These are phyloP conservation scores for Viridothelium virens DNA, from an alignment of 495 filamentous ascomycete genomes.

Conservation along the genomic window DNA sequence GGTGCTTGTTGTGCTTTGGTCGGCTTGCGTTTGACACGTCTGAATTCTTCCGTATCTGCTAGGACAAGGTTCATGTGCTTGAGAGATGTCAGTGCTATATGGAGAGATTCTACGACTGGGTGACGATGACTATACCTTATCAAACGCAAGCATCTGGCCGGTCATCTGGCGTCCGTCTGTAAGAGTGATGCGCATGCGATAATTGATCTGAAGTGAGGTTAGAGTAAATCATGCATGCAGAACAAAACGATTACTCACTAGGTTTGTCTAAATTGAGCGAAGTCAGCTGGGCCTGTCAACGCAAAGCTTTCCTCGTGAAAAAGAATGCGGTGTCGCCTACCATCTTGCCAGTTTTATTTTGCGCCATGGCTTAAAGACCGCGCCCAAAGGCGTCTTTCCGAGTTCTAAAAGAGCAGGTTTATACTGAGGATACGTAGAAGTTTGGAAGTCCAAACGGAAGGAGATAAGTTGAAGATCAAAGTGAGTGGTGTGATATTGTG, in stretches of 20 bases:
- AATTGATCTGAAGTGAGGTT: constrained; percentile 73
- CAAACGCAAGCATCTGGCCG: constrained; percentile 94
- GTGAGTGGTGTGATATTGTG: no score
- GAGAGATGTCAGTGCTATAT: constrained; percentile 7
- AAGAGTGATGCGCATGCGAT: constrained; percentile 94
- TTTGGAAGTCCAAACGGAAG: no score
- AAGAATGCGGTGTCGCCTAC: constrained; percentile 51
- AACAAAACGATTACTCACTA: constrained; percentile 56
- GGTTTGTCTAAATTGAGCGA: constrained; percentile 67
- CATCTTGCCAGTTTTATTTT: constrained; percentile 98
- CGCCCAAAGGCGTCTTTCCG: constrained; percentile 59
- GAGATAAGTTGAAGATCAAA: no score
- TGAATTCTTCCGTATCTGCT: constrained; percentile 98
- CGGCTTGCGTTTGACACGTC: constrained; percentile 83
- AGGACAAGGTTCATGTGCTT: constrained; percentile 99
- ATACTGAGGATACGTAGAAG: no score
- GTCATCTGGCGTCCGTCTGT: constrained; percentile 95
- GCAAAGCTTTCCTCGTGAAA: constrained; percentile 33
- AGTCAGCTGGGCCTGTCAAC: constrained; percentile 70
- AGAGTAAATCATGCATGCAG: constrained; percentile 13
- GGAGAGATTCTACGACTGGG: background rate
- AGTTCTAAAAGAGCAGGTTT: background rate
- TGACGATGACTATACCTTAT: constrained; percentile 58
- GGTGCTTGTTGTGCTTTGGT: constrained; percentile 63
- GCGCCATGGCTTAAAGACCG: constrained; percentile 53